A percentile compares a stretch with the other conserved stretches of the same genome.
phyloP scores from a whole-genome alignment of 495 filamentous ascomycete species.

The Trichoderma orchidacearum region DNA sequence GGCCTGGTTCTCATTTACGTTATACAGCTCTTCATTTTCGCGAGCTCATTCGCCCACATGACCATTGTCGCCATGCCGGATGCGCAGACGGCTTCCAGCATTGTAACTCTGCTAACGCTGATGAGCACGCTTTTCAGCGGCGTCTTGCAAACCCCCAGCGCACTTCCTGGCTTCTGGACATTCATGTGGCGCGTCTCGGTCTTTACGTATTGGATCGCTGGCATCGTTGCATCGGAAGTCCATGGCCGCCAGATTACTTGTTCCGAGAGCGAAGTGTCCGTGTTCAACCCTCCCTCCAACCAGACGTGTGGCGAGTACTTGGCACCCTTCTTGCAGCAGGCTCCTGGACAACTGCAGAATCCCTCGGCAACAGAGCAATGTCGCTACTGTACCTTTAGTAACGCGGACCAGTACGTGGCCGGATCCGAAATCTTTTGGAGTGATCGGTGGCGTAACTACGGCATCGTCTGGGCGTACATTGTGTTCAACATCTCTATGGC shows the following conservation, averaged over 20 bases:
- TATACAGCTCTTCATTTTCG: constrained; percentile 42
- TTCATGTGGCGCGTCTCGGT: constrained; percentile 61
- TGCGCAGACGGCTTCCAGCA: constrained; percentile 47
- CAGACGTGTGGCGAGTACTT: constrained; percentile 16
- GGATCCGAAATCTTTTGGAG: constrained; percentile 29
- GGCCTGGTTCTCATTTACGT: constrained; percentile 46
- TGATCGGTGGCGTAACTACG: constrained; percentile 40
- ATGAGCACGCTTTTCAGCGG: constrained; percentile 42
- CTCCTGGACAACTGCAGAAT: constrained; percentile 30
- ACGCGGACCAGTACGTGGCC: constrained; percentile 34
- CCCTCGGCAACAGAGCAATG: constrained; percentile 25
- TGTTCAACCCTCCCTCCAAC: constrained; percentile 32
- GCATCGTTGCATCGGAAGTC: constrained; percentile 40
- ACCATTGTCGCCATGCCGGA: constrained; percentile 48
- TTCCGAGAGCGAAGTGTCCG: constrained; percentile 36
- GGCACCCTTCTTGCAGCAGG: constrained; percentile 5
- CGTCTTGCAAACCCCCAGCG: constrained; percentile 27
- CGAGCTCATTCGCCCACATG: constrained; percentile 52
- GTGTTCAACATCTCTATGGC: constrained; percentile 36
- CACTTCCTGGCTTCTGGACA: constrained; percentile 53
- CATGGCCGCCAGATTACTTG: constrained; percentile 37
- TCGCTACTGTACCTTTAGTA: constrained; percentile 29
- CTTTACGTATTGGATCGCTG: constrained; percentile 47
- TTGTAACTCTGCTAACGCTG: constrained; percentile 49
- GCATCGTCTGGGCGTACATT: constrained; percentile 40